Base-by-base conservation (phyloP, 179 eudicot genomes). In the Drosera spatulata region DNA sequence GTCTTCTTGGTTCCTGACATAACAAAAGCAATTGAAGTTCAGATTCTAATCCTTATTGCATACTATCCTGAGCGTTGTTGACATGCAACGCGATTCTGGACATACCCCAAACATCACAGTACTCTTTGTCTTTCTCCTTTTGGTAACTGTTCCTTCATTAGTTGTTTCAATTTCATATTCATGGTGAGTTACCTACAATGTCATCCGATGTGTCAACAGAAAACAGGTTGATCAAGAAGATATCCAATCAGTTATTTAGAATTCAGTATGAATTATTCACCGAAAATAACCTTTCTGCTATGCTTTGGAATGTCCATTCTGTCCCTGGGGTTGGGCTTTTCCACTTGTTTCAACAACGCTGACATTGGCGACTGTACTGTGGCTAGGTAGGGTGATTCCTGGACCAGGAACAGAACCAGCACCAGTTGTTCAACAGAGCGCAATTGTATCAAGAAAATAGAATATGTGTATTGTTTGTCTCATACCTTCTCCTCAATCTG, bases 91-190 rank as follows among this genome's bases (percentile, higher is more conserved):
- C 41, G 49, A 58, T 42, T 48, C 58, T 11, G 22, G 62, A 66
- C 82, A 65, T 73, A 86, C 99, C 82, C 73, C 91, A 78, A 83
- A 83, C 95, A 85, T 90, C 73, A 86, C 93, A 44, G 94, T 90
- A 61, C 97, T 87, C 78, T 77, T 91, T 10, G 96, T 90, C 71
- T 84, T 93, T 50, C 90, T 83, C 58, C 91, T 73, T 72, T 93
- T 90, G 61, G 96, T 85, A 53, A 85, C 72, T 57, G 82, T 80
- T 66, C 79, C 80, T 54, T 80, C 87, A 73, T 82, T 80, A 50
- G 87, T 70, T 50, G 93, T 89, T 79, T 93, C 99, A 75, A 88
- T 88, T 71, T 93, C 99, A 73, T 81, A 93, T 71, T 93, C 97
- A 41, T 73, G 95, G 64, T 74, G 97, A 72, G 88, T 93, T 61